These are phyloP conservation scores for Parachaetomium inaequale DNA, from an alignment of 495 filamentous ascomycete species.

Conservation along the genomic window DNA sequence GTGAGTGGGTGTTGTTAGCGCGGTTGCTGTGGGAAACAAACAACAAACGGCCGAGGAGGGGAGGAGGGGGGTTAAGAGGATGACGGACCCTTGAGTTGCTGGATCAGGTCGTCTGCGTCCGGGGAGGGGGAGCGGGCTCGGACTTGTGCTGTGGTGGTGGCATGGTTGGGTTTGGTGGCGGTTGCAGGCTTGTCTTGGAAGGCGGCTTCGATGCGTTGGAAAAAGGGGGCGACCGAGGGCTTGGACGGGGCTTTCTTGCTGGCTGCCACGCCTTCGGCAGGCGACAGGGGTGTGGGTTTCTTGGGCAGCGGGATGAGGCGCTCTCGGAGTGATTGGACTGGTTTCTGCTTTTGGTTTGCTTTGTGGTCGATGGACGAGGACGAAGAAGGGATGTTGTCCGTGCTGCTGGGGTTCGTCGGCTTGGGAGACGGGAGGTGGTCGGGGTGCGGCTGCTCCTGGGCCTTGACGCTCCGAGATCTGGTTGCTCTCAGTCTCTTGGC, in stretches of 20 bases:
- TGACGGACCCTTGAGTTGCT: constrained; percentile 21
- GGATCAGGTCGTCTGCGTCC: constrained; percentile 19
- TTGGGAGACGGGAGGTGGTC: constrained; percentile 14
- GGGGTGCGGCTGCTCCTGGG: neutral
- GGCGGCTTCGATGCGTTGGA: constrained; percentile 18
- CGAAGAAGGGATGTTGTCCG: constrained; percentile 6
- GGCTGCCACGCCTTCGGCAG: neutral
- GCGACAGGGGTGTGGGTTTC: neutral
- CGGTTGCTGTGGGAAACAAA: neutral
- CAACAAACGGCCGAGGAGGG: neutral
- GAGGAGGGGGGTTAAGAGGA: neutral
- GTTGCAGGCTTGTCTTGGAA: constrained; percentile 4
- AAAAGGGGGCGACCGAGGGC: constrained; percentile 16
- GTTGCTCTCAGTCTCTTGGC: constrained; percentile 5
- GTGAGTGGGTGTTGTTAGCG: neutral
- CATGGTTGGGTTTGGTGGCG: neutral
- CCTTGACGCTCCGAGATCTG: constrained; percentile 1
- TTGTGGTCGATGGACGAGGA: constrained; percentile 3
- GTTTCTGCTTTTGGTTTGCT: neutral
- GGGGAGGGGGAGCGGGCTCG: constrained; percentile 6
- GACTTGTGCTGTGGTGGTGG: neutral
- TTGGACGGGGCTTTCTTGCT: constrained; percentile 1
- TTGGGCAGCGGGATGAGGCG: constrained; percentile 12
- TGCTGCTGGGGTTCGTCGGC: constrained; percentile 15
- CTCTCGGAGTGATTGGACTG: constrained; percentile 8